Conservation (phyloP, 129 eudicot species). For the Helianthus tuberosus region DNA sequence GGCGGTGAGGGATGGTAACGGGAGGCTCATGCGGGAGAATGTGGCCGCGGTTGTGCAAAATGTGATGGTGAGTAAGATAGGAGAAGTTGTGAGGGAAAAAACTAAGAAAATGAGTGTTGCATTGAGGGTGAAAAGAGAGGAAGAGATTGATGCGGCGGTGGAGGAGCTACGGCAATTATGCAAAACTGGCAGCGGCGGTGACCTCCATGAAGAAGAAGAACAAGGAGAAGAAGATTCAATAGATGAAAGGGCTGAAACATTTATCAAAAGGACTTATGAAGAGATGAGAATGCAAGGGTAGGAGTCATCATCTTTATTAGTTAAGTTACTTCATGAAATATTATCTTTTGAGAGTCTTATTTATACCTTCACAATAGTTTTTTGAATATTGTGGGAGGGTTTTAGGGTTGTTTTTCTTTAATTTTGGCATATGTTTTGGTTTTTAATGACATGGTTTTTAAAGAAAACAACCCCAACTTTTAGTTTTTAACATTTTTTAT, state of each 20-base stretch:
- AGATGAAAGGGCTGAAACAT: no score
- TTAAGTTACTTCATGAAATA: no score
- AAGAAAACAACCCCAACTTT: not conserved
- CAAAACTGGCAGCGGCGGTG: not conserved
- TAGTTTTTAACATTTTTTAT: not conserved
- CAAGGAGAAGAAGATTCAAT: no score
- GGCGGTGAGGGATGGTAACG: not conserved
- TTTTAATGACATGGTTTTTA: not conserved
- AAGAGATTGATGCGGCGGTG: conserved; percentile 3
- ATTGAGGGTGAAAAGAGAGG: conserved; percentile 1
- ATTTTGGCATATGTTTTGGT: not conserved
- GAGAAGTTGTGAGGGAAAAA: conserved; percentile 9
- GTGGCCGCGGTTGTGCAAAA: not conserved
- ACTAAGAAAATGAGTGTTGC: conserved; percentile 4
- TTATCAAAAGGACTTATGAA: no score
- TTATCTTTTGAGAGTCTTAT: no score
- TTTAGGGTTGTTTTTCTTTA: no score
- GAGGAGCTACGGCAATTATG: not conserved
- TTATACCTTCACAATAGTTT: not conserved
- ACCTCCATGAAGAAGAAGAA: no score
- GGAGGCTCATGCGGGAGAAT: not conserved
- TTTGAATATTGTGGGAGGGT: not conserved
- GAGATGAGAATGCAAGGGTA: not conserved
- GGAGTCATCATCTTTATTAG: not conserved
- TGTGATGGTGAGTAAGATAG: conserved; percentile 4